Conservation (phyloP, 768 basidiomycete species). For the Termitomyces sp. region DNA sequence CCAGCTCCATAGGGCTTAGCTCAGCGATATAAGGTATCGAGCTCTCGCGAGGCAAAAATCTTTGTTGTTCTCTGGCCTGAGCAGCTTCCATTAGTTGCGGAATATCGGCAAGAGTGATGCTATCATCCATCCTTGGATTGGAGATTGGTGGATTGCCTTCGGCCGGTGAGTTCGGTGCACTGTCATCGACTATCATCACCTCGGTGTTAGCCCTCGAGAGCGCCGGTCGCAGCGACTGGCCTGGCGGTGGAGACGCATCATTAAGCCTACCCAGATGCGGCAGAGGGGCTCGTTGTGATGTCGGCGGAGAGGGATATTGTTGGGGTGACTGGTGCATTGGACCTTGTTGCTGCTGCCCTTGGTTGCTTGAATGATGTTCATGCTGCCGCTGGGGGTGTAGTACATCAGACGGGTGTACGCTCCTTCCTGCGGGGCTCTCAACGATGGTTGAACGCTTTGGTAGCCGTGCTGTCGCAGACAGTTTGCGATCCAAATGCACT, state of each 20-base stretch:
- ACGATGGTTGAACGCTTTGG: constrained; percentile 94
- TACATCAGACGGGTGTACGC: constrained; percentile 68
- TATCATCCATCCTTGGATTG: constrained; percentile 51
- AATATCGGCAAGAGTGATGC: constrained; percentile 90
- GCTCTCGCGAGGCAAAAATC: constrained; percentile 73
- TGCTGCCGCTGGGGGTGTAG: constrained; percentile 41
- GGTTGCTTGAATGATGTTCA: constrained; percentile 28
- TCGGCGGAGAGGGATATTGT: constrained; percentile 21
- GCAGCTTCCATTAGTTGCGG: constrained; percentile 90
- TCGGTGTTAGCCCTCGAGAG: constrained; percentile 78
- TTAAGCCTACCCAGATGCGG: constrained; percentile 37
- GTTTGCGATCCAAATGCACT: constrained; percentile 90
- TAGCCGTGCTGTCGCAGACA: constrained; percentile 87
- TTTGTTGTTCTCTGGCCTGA: constrained; percentile 82
- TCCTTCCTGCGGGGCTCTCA: constrained; percentile 88
- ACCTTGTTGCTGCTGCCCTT: constrained; percentile 30
- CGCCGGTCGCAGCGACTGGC: constrained; percentile 57
- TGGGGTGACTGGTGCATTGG: constrained; percentile 22
- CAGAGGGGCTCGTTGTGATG: constrained; percentile 25
- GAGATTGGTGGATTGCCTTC: constrained; percentile 31
- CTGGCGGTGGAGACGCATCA: constrained; percentile 24
- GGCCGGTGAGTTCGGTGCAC: constrained; percentile 65
- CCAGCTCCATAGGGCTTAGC: constrained; percentile 75
- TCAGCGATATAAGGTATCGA: constrained; percentile 83
- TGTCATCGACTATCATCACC: constrained; percentile 86